Evolutionary conservation across 2,329 filamentous ascomycete genomes (phyloP), one percentile per base, ranked within the genome.

Genomic region (Trichoderma oligosporum): DNA sequence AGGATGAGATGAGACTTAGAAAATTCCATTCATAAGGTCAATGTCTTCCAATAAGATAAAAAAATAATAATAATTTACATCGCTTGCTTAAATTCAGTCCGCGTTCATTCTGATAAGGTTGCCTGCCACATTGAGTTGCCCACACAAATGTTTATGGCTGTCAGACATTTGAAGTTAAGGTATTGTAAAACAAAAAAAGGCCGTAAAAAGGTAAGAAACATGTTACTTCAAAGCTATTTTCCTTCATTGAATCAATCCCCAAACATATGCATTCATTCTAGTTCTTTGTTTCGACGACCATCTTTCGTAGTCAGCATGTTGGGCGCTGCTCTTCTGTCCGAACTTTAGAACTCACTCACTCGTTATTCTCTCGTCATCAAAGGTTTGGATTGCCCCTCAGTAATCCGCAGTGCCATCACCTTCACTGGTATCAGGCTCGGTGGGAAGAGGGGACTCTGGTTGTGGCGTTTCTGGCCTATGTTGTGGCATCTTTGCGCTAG

Each of bases 401-500:
- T 65, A 70, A 55, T 71, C 67, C 18, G 64, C 67, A 16, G 64
- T 69, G 47, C 66, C 68, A 45, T 70, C 68, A 22, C 68, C 68
- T 51, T 69, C 68, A 35, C 66, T 65, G 29, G 64, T 64, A 49
- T 66, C 66, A 4, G 69, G 68, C 59, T 68, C 68, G 27, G 61
- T 63, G n/a, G 68, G 69, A 33, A 66, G 59, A 33, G 69, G 68
- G 33, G 65, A 63, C 9, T 45, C 51, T 18, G 62, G 62, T 35
- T 69, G 67, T 47, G 69, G 69, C 25, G 69, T 71, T 59, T 69
- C 68, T 25, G 68, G 68, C 35, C 67, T 38, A 38, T 65, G 69
- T 61, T 65, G 64, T 29, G 49, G 49, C 35, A 61, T 59, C 27
- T 38, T 56, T 36, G 41, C 33, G 41, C 18, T 33, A 12, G 51